These are phyloP conservation scores for Pseudogymnoascus sp. DNA, from an alignment of 2,329 filamentous ascomycete species.

Conservation along the genomic window DNA sequence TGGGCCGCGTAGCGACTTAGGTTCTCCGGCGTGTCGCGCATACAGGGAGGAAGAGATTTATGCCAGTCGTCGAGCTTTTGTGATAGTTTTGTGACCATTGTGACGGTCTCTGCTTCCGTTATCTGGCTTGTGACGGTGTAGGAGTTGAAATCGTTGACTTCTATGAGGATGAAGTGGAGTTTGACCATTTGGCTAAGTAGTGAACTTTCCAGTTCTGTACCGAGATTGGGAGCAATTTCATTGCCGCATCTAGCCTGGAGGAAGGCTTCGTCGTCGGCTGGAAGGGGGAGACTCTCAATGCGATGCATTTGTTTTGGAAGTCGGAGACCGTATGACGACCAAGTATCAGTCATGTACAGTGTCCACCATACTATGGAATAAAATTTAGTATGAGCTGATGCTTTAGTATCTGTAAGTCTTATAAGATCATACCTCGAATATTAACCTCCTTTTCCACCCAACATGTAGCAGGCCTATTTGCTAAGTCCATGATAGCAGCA, in stretches of 20 bases:
- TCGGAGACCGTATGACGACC: constrained; percentile 32
- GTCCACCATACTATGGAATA: constrained; percentile 32
- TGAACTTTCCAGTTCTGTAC: constrained; percentile 20
- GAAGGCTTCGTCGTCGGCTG: constrained; percentile 33
- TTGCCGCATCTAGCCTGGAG: constrained; percentile 21
- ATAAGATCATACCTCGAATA: constrained; percentile 21
- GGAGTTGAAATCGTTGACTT: constrained; percentile 34
- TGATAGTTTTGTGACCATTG: constrained; percentile 26
- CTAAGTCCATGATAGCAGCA: constrained; percentile 32
- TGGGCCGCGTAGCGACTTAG: constrained; percentile 28
- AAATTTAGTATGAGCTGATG: not conserved
- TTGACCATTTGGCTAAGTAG: constrained; percentile 31
- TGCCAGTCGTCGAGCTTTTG: constrained; percentile 31
- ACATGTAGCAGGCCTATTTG: constrained; percentile 25
- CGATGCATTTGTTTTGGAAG: constrained; percentile 29
- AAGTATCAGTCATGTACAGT: constrained; percentile 36
- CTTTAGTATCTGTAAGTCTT: no score
- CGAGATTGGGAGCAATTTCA: constrained; percentile 19
- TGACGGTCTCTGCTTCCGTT: constrained; percentile 15
- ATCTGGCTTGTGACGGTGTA: constrained; percentile 23
- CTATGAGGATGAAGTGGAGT: constrained; percentile 31
- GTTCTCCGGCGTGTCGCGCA: constrained; percentile 34
- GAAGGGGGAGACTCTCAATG: constrained; percentile 26
- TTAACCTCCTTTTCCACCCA: constrained; percentile 32
- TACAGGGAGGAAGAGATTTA: constrained; percentile 25